A percentile compares a stretch with the other conserved stretches of the same genome.
Evolutionary conservation across 192 early-diverging fungal species (phyloP).

Genomic region (Thoreauomyces humboldtii): DNA sequence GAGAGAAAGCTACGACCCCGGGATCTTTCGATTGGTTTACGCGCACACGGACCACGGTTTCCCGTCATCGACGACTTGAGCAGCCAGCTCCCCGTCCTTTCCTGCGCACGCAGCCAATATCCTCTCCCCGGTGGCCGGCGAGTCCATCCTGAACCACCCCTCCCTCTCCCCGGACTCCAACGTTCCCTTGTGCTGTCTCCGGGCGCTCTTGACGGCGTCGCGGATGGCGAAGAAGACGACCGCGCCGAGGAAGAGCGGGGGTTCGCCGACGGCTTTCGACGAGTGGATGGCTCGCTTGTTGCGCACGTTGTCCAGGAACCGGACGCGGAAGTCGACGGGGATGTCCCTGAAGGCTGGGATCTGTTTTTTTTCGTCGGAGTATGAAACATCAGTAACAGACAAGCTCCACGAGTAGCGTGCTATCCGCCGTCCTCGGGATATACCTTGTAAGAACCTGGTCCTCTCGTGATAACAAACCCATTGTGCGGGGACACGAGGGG

Average conservation of each 20-base stretch:
- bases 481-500: constrained; percentile 66
- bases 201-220: constrained; percentile 73
- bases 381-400: no score
- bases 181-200: neutral
- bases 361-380: no score
- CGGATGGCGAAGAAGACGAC: constrained; percentile 77
- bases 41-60: constrained; percentile 22
- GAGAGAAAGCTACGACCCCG: no score
- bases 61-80: constrained; percentile 6
- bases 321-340: constrained; percentile 76
- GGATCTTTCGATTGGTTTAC: no score
- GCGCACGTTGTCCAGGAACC: constrained; percentile 54
- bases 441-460: constrained; percentile 80
- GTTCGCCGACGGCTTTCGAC: constrained; percentile 84
- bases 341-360: constrained; percentile 82
- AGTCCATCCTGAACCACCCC: constrained; percentile 59
- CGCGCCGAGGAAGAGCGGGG: constrained; percentile 79
- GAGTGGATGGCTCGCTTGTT: constrained; percentile 67
- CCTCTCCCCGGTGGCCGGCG: constrained; percentile 75
- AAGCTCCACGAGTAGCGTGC: neutral
- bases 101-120: constrained; percentile 74
- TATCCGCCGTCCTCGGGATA: no score
- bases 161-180: constrained; percentile 30
- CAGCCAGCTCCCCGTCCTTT: constrained; percentile 48
- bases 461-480: constrained; percentile 75